phyloP scores from a whole-genome alignment of 1,284 basidiomycete species.

The Apiotrichum sp. region DNA sequence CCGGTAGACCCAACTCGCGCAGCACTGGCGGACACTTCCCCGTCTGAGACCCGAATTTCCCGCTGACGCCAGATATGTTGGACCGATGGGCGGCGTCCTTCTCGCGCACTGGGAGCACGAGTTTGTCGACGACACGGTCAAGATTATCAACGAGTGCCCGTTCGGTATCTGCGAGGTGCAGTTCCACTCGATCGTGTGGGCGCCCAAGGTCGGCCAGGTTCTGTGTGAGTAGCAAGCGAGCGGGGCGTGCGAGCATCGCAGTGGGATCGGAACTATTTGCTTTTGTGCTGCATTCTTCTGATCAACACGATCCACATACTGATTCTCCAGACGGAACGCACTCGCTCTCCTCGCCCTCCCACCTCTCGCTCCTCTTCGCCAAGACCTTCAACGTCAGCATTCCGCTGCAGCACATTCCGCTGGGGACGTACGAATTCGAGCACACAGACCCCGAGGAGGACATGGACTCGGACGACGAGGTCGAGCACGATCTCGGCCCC shows the following conservation, averaged over 20 bases:
- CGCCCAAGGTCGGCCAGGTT: constrained; percentile 75
- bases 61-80: constrained; percentile 64
- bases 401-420: constrained; percentile 82
- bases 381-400: constrained; percentile 97
- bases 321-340: constrained; percentile 65
- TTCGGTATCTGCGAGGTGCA: constrained; percentile 69
- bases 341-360: constrained; percentile 86
- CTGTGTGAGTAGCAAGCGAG: constrained; percentile 56
- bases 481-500: constrained; percentile 26
- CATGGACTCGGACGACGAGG: constrained; percentile 32
- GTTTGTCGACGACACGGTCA: constrained; percentile 64
- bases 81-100: constrained; percentile 78
- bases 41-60: too few relatives aligned
- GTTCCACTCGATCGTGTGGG: constrained; percentile 86
- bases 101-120: constrained; percentile 73
- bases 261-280: too few relatives aligned
- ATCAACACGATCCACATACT: neutral
- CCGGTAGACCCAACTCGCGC: too few relatives aligned
- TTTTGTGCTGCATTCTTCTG: too few relatives aligned
- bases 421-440: constrained; percentile 77
- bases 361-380: constrained; percentile 85
- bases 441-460: constrained; percentile 50
- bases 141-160: constrained; percentile 77
- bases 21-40: too few relatives aligned
- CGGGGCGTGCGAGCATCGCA: too few relatives aligned